Evolutionary conservation across 164 flowering plant species (phyloP).

Genomic region (Macadamia integrifolia): DNA sequence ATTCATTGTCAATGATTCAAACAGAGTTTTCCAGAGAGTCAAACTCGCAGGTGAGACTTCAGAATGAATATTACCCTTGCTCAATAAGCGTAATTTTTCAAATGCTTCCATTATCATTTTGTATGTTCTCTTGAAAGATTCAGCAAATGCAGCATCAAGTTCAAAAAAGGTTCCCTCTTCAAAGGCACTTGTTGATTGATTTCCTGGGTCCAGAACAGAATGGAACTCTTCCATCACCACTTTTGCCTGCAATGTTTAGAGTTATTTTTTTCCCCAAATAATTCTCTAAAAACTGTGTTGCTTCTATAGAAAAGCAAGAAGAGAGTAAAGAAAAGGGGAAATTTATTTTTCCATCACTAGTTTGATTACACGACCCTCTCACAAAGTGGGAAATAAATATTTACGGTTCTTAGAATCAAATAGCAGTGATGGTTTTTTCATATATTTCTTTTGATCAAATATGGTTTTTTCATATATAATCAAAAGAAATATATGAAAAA

Average conservation of each 20-base stretch:
- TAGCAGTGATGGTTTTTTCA: too few species aligned
- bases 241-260: slow-evolving; percentile 43
- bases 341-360: too few species aligned
- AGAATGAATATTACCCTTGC: slow-evolving; percentile 12
- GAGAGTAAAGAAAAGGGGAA: too few species aligned
- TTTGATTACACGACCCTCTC: too few species aligned
- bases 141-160: slow-evolving; percentile 30
- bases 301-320: too few species aligned
- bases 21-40: slow-evolving; percentile 44
- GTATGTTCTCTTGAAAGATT: slow-evolving; percentile 24
- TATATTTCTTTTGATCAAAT: too few species aligned
- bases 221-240: slow-evolving; percentile 27
- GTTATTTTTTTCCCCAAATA: not conserved
- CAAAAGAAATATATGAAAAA: too few species aligned
- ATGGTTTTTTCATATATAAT: too few species aligned
- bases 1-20: slow-evolving; percentile 26
- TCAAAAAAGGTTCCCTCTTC: slow-evolving; percentile 15
- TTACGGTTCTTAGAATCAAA: too few species aligned
- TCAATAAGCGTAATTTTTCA: slow-evolving; percentile 26
- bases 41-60: slow-evolving; percentile 36
- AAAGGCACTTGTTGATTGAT: not conserved
- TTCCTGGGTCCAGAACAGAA: slow-evolving; percentile 18
- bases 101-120: slow-evolving; percentile 30
- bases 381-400: too few species aligned
- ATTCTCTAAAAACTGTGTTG: not conserved